These are phyloP conservation scores for Beauveria sp. DNA, from an alignment of 2,329 filamentous ascomycete genomes.

Conservation along the genomic window DNA sequence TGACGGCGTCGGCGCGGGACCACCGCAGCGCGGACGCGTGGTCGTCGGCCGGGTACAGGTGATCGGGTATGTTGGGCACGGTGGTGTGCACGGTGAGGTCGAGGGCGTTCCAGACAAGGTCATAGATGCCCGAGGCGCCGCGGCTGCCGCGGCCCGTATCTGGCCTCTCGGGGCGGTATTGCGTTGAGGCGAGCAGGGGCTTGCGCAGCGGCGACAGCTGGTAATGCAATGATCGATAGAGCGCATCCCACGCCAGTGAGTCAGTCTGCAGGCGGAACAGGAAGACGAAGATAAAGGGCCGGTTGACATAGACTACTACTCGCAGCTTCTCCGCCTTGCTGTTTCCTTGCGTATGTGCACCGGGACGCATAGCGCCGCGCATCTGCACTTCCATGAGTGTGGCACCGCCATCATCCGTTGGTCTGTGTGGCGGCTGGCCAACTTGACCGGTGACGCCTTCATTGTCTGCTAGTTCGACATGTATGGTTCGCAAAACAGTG, in stretches of 20 bases:
- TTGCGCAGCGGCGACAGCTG: slow-evolving; percentile 54
- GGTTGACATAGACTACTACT: slow-evolving; percentile 65
- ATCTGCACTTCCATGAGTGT: slow-evolving; percentile 26
- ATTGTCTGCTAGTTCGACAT: slow-evolving; percentile 50
- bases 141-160: slow-evolving; percentile 23
- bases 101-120: slow-evolving; percentile 55
- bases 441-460: background rate
- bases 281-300: slow-evolving; percentile 71
- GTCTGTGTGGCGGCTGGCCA: background rate
- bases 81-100: slow-evolving; percentile 53
- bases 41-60: slow-evolving; percentile 15
- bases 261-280: slow-evolving; percentile 56
- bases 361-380: slow-evolving; percentile 25
- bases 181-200: slow-evolving; percentile 48
- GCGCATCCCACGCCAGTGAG: slow-evolving; percentile 44
- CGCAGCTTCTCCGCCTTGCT: slow-evolving; percentile 52
- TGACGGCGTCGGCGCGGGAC: slow-evolving; percentile 56
- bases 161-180: slow-evolving; percentile 47
- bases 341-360: slow-evolving; percentile 36
- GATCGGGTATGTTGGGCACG: slow-evolving; percentile 57
- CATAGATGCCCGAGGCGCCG: slow-evolving; percentile 42
- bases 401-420: slow-evolving; percentile 20
- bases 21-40: slow-evolving; percentile 31
- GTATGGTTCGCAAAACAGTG: slow-evolving; percentile 57
- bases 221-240: slow-evolving; percentile 53